Evolutionary conservation across 2,329 filamentous ascomycete species (phyloP).

Genomic region (Aspergillus sp.): DNA sequence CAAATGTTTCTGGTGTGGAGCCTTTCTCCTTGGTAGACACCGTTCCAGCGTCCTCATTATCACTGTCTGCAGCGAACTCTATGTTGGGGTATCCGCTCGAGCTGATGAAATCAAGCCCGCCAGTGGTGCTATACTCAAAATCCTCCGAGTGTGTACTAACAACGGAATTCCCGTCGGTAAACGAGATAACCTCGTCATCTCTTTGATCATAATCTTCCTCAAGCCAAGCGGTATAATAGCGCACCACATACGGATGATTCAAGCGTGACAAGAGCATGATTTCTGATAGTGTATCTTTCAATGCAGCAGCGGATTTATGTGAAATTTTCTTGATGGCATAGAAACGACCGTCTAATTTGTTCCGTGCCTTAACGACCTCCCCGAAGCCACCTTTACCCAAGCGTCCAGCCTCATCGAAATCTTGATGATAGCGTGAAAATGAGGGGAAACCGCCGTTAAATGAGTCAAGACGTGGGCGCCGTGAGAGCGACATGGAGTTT

Average conservation of each 20-base stretch:
- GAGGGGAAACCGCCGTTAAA: conserved; percentile 49
- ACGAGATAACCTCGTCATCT: conserved; percentile 45
- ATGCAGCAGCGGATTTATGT: conserved; percentile 68
- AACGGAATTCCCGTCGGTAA: conserved; percentile 56
- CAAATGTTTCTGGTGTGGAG: conserved; percentile 23
- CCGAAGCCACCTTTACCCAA: conserved; percentile 94
- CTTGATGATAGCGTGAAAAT: conserved; percentile 77
- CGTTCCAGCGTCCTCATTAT: conserved; percentile 44
- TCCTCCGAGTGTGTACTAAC: conserved; percentile 25
- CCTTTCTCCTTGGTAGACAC: conserved; percentile 34
- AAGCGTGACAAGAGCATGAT: conserved; percentile 88
- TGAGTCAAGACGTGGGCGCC: conserved; percentile 63
- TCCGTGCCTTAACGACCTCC: conserved; percentile 91
- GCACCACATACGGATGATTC: conserved; percentile 83
- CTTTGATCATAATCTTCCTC: conserved; percentile 60
- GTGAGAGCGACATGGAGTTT: conserved; percentile 46
- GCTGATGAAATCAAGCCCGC: conserved; percentile 90
- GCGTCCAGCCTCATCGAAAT: conserved; percentile 86
- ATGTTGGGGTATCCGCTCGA: conserved; percentile 75
- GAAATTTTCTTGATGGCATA: conserved; percentile 98
- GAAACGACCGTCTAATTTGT: conserved; percentile 87
- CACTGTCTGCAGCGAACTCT: conserved; percentile 66
- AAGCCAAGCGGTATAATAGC: conserved; percentile 95
- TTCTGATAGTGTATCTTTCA: conserved; percentile 70
- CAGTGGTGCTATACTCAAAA: conserved; percentile 71